Percentiles rank a stretch among this genome's conserved stretches.
Evolutionary conservation across 768 basidiomycete species (phyloP).

Genomic region (Boletus barrowsii): DNA sequence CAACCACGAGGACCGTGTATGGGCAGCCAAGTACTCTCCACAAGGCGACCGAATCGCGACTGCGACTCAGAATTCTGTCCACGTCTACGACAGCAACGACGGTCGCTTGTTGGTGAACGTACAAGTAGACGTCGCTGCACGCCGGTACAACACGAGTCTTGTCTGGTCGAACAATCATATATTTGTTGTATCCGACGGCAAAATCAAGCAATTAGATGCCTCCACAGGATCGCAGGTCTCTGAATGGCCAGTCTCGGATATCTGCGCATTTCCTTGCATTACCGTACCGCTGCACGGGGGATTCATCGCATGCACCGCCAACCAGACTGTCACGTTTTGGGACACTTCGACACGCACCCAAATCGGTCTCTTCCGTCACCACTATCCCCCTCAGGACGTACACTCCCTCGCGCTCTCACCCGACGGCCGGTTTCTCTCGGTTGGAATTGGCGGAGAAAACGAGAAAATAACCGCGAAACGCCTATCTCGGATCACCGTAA

Average conservation of each 20-base stretch:
- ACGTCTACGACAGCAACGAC: neutral
- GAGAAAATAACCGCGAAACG: neutral
- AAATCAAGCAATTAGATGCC: neutral
- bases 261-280: neutral
- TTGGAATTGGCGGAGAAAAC: neutral
- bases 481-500: neutral
- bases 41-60: neutral
- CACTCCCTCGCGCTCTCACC: neutral
- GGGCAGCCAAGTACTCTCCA: constrained; percentile 1
- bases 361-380: neutral
- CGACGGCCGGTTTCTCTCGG: neutral
- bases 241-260: neutral
- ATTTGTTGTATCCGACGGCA: neutral
- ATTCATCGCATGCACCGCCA: neutral
- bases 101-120: neutral
- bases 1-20: neutral
- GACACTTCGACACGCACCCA: neutral
- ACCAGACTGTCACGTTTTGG: neutral
- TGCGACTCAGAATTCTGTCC: neutral
- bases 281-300: neutral
- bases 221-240: neutral
- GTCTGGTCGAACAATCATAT: neutral
- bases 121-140: neutral
- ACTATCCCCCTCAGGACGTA: neutral
- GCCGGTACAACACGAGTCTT: neutral